Percentiles rank a stretch among this genome's conserved stretches.
Evolutionary conservation across 1,284 basidiomycete species (phyloP).

Genomic region (Ceratobasidium sp.): DNA sequence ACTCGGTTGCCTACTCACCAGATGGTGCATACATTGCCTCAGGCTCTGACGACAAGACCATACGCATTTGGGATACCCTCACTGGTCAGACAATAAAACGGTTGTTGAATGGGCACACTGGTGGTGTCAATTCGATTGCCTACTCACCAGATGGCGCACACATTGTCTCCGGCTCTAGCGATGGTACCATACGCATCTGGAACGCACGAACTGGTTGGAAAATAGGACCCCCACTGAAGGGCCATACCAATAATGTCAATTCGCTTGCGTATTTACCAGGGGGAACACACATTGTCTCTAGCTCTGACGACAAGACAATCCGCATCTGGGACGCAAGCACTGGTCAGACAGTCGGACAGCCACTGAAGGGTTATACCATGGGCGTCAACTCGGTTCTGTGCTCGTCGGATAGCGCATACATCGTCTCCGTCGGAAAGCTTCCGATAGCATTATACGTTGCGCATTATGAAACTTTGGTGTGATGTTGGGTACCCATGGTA

Average conservation of each 20-base stretch:
- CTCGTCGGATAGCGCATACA: constrained; percentile 27
- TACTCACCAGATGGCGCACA: too few relatives aligned
- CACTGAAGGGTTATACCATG: neutral
- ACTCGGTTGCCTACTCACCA: constrained; percentile 23
- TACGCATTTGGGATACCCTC: constrained; percentile 15
- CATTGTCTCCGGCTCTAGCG: too few relatives aligned
- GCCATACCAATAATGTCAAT: constrained; percentile 16
- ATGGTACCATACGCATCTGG: constrained; percentile 37
- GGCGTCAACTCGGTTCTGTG: constrained; percentile 9
- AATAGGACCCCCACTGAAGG: neutral
- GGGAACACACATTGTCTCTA: constrained; percentile 35
- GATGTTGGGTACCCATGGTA: too few relatives aligned
- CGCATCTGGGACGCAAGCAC: constrained; percentile 43
- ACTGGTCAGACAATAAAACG: neutral
- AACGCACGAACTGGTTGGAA: neutral
- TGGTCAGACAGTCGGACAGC: too few relatives aligned
- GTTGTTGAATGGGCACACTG: constrained; percentile 7
- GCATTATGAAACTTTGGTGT: too few relatives aligned
- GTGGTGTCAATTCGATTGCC: constrained; percentile 1
- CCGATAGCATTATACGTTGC: too few relatives aligned
- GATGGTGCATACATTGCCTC: too few relatives aligned
- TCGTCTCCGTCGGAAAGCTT: too few relatives aligned
- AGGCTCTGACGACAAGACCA: constrained; percentile 15
- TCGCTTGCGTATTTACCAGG: constrained; percentile 44
- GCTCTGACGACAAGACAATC: constrained; percentile 40